These are phyloP conservation scores for Cryptosporidium andersoni DNA, from an alignment of 169 alveolate species.

Conservation along the genomic window DNA sequence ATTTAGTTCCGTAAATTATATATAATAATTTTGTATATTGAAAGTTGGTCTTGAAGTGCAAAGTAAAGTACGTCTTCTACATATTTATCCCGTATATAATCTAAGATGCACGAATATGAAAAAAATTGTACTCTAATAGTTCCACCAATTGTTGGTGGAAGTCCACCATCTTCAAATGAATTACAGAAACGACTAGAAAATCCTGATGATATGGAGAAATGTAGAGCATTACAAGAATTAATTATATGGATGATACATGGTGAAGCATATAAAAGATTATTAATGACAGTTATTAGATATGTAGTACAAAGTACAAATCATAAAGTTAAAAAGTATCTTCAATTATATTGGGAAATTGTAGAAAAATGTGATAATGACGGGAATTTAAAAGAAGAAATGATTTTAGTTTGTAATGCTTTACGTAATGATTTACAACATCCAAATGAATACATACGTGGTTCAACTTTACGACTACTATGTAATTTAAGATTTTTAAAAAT, in stretches of 20 bases:
- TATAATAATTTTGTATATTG: too few relatives aligned
- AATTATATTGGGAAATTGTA: slow-evolving; percentile 93
- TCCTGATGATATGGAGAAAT: slow-evolving; percentile 67
- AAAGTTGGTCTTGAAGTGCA: too few relatives aligned
- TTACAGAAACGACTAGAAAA: slow-evolving; percentile 68
- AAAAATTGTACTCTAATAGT: slow-evolving; percentile 59
- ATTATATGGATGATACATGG: slow-evolving; percentile 71
- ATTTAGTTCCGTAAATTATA: too few relatives aligned
- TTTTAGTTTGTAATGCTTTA: slow-evolving; percentile 94
- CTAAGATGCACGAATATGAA: slow-evolving; percentile 55
- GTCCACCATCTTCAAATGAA: slow-evolving; percentile 59
- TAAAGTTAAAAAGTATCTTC: slow-evolving; percentile 89
- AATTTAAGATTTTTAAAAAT: slow-evolving; percentile 89
- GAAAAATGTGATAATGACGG: slow-evolving; percentile 95
- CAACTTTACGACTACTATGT: slow-evolving; percentile 92
- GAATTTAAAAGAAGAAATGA: slow-evolving; percentile 93
- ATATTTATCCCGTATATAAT: too few relatives aligned
- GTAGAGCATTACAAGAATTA: slow-evolving; percentile 66
- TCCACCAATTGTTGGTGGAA: slow-evolving; percentile 40
- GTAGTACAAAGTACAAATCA: slow-evolving; percentile 83
- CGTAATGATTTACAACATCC: slow-evolving; percentile 94
- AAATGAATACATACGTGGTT: slow-evolving; percentile 94
- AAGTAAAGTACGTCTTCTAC: too few relatives aligned
- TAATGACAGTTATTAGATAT: slow-evolving; percentile 83
- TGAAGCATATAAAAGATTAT: slow-evolving; percentile 70